phyloP scores from a whole-genome alignment of 2,329 filamentous ascomycete species.

The Cordyceps militaris region DNA sequence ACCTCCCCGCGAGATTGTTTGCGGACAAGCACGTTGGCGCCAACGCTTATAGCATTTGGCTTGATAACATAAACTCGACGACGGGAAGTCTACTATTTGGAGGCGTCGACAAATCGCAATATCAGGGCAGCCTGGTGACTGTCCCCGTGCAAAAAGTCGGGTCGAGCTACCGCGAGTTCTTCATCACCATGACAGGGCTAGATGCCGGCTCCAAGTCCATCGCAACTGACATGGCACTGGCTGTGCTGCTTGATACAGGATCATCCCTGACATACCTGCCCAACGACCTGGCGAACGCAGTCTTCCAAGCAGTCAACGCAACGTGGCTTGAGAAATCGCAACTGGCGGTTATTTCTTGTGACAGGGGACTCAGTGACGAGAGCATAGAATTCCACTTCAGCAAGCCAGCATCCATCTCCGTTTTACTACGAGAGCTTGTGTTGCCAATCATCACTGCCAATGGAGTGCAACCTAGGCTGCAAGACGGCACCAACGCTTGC shows the following conservation, averaged over 20 bases:
- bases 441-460: constrained; percentile 41
- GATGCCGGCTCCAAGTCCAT: constrained; percentile 36
- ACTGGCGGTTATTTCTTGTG: constrained; percentile 56
- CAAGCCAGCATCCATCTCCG: constrained; percentile 41
- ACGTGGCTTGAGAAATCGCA: constrained; percentile 46
- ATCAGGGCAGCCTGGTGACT: constrained; percentile 53
- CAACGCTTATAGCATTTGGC: constrained; percentile 66
- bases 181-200: constrained; percentile 61
- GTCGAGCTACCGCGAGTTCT: constrained; percentile 53
- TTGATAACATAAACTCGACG: constrained; percentile 62
- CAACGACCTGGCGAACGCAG: constrained; percentile 40
- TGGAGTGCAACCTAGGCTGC: constrained; percentile 43
- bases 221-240: constrained; percentile 44
- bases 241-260: constrained; percentile 65
- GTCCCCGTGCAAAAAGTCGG: constrained; percentile 55
- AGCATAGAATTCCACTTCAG: constrained; percentile 48
- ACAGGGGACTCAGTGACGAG: constrained; percentile 34
- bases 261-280: constrained; percentile 63
- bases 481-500: constrained; percentile 50
- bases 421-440: constrained; percentile 53
- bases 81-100: constrained; percentile 67
- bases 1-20: constrained; percentile 61
- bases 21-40: constrained; percentile 54
- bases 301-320: constrained; percentile 54
- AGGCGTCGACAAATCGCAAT: constrained; percentile 63